These are phyloP conservation scores for Aspergillus ellipticus DNA, from an alignment of 495 filamentous ascomycete species.

Conservation along the genomic window DNA sequence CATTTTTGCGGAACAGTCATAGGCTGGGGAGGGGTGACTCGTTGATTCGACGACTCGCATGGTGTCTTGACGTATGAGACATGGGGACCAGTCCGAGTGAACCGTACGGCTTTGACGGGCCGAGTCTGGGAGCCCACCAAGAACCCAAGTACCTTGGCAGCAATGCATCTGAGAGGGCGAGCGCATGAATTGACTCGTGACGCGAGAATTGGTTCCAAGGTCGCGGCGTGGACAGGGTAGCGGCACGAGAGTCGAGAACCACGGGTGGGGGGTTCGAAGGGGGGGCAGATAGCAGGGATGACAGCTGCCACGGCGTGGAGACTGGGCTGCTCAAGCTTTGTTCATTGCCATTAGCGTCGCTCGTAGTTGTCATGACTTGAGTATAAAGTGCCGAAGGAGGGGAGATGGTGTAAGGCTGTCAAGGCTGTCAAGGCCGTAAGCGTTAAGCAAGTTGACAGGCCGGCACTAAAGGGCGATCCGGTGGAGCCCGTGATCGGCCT, in stretches of 20 bases:
- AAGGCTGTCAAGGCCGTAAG: too few species aligned
- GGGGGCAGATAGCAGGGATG: not conserved
- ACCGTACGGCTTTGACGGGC: conserved; percentile 26
- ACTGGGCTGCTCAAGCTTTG: too few species aligned
- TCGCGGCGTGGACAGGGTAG: not conserved
- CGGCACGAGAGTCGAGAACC: not conserved
- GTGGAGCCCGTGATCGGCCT: too few species aligned
- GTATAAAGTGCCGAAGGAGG: not conserved
- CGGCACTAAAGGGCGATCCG: too few species aligned
- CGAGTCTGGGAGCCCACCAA: conserved; percentile 1
- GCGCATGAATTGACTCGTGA: conserved; percentile 11
- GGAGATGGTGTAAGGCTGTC: too few species aligned
- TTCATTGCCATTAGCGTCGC: too few species aligned
- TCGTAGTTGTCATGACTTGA: not conserved
- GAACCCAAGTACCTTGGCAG: conserved; percentile 5
- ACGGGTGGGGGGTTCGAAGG: too few species aligned
- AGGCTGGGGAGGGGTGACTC: not conserved
- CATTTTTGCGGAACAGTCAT: too few species aligned
- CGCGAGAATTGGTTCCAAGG: conserved; percentile 4
- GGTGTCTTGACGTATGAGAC: conserved; percentile 27
- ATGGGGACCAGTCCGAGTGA: conserved; percentile 31
- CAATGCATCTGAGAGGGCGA: not conserved
- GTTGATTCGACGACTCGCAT: conserved; percentile 11
- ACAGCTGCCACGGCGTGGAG: not conserved
- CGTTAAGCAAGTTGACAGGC: too few species aligned